Conservation (phyloP, 768 basidiomycete species). For the Coprinopsis marcescibilis region DNA sequence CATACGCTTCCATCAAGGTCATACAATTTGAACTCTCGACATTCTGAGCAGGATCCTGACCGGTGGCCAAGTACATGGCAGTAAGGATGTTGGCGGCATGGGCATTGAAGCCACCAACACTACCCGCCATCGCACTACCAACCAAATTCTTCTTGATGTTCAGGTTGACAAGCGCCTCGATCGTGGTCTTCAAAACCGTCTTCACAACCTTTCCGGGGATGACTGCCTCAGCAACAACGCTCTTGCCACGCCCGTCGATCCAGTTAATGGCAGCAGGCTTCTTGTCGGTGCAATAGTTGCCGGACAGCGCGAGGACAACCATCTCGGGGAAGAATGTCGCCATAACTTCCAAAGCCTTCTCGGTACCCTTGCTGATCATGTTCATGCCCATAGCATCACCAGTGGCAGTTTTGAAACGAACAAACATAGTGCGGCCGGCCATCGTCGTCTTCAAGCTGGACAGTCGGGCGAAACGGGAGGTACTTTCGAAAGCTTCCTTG, state of each 20-base stretch:
- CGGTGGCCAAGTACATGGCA: conserved; percentile 91
- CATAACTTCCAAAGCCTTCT: conserved; percentile 84
- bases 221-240: conserved; percentile 93
- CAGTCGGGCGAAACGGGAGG: conserved; percentile 87
- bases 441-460: conserved; percentile 82
- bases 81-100: conserved; percentile 98
- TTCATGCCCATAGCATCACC: conserved; percentile 99
- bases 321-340: conserved; percentile 82
- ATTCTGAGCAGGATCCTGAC: conserved; percentile 98
- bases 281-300: conserved; percentile 99
- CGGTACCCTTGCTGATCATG: conserved; percentile 99
- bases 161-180: conserved; percentile 81
- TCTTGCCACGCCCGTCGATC: conserved; percentile 99
- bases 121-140: conserved; percentile 97
- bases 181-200: conserved; percentile 92
- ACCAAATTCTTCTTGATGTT: conserved; percentile 97
- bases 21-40: conserved; percentile 98
- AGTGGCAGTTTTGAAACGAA: conserved; percentile 90
- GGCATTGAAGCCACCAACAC: conserved; percentile 97
- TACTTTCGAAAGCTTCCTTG: conserved; percentile 87
- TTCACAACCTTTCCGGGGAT: conserved; percentile 85
- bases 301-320: conserved; percentile 84
- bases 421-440: conserved; percentile 89
- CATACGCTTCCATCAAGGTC: conserved; percentile 97
- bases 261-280: conserved; percentile 99